Evolutionary conservation across 176 grass and related monocot species (phyloP), one percentile per base, ranked within the genome.

Genomic region (Oryza nivara): DNA sequence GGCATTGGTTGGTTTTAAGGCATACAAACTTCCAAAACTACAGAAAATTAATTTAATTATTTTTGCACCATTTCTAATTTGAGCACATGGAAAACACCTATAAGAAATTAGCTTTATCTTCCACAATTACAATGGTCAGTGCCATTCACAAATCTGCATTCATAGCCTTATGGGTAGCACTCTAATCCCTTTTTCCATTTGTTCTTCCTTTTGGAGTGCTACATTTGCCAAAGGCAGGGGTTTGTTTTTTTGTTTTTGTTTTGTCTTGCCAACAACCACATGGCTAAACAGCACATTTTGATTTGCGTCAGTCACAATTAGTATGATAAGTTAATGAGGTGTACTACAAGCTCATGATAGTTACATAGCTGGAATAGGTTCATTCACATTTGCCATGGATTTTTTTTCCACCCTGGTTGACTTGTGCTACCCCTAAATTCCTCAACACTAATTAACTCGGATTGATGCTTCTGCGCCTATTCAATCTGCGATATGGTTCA

Each of bases 381-480:
- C 63, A 6, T 84, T 36, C 74, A 56, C 34, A 76, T 84, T 84
- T 76, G 65, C 19, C 16, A 56, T 5, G 26, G 17, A 68, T 68
- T 68, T 15, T 52, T 52, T 32, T 16, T 26, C 68, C 32, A 60
- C 12, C 56, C 12, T 12, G 51, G 20, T 66, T 35, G 43, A 38
- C 58, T 49, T 46, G 12, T 75, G 28, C 34, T 68, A 11, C 25
- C 68, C 38, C 26, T 25, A 9, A 46, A 13, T 73, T 19, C 30
- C 47, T 26, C 43, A 26, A 73, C 14, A 48, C 47, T 30, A 28
- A 52, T 48, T 34, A 75, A 17, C 52, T 52, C 7, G n/a, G 72
- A 2, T 68, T 68, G 30, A 38, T 56, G 20, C n/a, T 25, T 81
- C 30, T 56, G 32, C 9, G 6, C 28, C 19, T 8, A 66, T 23